phyloP scores from a whole-genome alignment of 371 early-diverging fungal genomes.

The Phascolomyces articulosus region DNA sequence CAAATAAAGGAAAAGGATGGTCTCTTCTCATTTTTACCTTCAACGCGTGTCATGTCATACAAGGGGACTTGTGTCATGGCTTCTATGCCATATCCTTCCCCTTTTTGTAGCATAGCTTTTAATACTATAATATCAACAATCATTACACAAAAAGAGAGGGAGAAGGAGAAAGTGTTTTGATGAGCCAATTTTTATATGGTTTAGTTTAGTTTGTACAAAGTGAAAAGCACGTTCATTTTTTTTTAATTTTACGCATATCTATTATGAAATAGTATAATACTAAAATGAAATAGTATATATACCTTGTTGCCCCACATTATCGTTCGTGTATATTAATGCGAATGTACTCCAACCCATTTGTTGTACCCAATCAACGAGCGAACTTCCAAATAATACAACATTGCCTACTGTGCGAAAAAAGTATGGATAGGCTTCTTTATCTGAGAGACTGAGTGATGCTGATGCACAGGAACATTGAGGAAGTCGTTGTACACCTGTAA shows the following conservation, averaged over 20 bases:
- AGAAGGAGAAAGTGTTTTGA: no score
- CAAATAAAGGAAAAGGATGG: no score
- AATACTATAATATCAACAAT: slow-evolving; percentile 21
- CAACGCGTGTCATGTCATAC: slow-evolving; percentile 24
- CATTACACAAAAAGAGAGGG: background rate
- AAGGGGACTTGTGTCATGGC: slow-evolving; percentile 33
- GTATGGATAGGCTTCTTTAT: slow-evolving; percentile 38
- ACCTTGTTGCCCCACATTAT: slow-evolving; percentile 43
- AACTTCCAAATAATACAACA: slow-evolving; percentile 28
- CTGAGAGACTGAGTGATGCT: slow-evolving; percentile 28
- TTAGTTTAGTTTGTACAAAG: no score
- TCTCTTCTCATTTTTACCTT: slow-evolving; percentile 6
- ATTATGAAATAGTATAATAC: no score
- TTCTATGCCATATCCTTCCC: slow-evolving; percentile 18
- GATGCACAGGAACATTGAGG: slow-evolving; percentile 48
- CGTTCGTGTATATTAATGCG: slow-evolving; percentile 41
- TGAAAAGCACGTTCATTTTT: background rate
- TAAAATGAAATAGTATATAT: no score
- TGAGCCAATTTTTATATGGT: no score
- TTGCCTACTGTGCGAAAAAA: slow-evolving; percentile 45
- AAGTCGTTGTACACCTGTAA: slow-evolving; percentile 35
- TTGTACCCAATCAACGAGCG: slow-evolving; percentile 36
- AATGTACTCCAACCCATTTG: slow-evolving; percentile 43
- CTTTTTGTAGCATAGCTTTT: slow-evolving; percentile 21
- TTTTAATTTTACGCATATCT: background rate